Base-by-base conservation (phyloP, 352 stramenopile genomes). In the Phytophthora pistaciae region DNA sequence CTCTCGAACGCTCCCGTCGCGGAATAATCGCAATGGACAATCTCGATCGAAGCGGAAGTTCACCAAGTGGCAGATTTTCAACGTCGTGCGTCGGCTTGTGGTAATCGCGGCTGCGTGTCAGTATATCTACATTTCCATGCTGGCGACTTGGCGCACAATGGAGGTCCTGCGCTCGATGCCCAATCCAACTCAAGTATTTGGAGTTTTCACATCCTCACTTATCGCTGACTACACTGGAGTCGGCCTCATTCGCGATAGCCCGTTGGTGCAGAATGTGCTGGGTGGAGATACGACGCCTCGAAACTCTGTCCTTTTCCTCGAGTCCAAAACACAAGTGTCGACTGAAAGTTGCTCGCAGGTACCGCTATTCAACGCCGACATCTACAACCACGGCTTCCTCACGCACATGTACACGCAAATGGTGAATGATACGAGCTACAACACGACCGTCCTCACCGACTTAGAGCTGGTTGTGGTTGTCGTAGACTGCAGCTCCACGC, bases 391-490 rank as follows among this genome's bases (percentile, higher is more conserved):
- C 56, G 33, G 5, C 3, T 85, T 79, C 44, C 64, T 84, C 38
- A 70, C 66, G 7, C 49, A 50, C 25, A 72, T 71, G 8, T 81
- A 78, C n/a, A 23, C 50, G 3, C 63, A 79, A 7, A 55, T 84
- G 0, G 52, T 79, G 10, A 56, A 40, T 0, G 66, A 75, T 9
- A 83, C 77, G 5, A 64, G 66, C 16, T 84, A 88, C 66, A 82
- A 77, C 60, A 70, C 78, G 5, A 78, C 65, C 6, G 66, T 73
- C 18, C 25, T 85, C 9, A 49, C 53, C 0, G 67, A 77, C 10
- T 49, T 67, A 0, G 81, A 89, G 60, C 69, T 89, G 6, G 66
- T 89, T 10, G 46, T 74, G 3, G 71, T 80, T 0, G 60, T 85
- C 0, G 72, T 87, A 2, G 81, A 89, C 62, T 89, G 81, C 56